Evolutionary conservation across 1,284 basidiomycete species (phyloP).

Genomic region (Irpex sp.): DNA sequence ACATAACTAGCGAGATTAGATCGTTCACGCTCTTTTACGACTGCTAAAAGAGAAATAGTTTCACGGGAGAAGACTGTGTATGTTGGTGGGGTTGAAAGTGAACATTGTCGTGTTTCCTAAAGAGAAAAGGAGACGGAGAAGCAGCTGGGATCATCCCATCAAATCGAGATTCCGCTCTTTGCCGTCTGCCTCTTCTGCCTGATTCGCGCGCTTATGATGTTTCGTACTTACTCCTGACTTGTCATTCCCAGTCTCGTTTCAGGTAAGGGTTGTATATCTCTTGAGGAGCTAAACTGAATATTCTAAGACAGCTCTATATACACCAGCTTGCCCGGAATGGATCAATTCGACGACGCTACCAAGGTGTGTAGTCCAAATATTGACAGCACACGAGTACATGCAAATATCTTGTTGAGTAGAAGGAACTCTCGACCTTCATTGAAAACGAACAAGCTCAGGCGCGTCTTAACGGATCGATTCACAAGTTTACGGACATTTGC

Average conservation of each 20-base stretch:
- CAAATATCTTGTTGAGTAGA: constrained; percentile 40
- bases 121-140: neutral
- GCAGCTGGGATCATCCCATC: neutral
- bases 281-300: too few relatives aligned
- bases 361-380: constrained; percentile 44
- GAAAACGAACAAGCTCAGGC: constrained; percentile 89
- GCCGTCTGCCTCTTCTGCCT: neutral
- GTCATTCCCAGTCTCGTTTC: neutral
- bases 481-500: constrained; percentile 72
- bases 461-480: constrained; percentile 68
- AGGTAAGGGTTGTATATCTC: neutral
- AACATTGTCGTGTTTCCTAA: constrained; percentile 1
- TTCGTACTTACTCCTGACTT: neutral
- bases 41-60: neutral
- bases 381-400: neutral
- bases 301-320: neutral
- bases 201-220: neutral
- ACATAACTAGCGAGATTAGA: too few relatives aligned
- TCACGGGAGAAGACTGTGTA: neutral
- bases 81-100: neutral
- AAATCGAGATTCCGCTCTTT: constrained; percentile 1
- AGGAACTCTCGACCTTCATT: constrained; percentile 82
- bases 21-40: too few relatives aligned
- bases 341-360: constrained; percentile 77
- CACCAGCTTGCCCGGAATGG: constrained; percentile 13